Conservation (phyloP, 306 rosid genomes). For the Lathyrus oleraceus region DNA sequence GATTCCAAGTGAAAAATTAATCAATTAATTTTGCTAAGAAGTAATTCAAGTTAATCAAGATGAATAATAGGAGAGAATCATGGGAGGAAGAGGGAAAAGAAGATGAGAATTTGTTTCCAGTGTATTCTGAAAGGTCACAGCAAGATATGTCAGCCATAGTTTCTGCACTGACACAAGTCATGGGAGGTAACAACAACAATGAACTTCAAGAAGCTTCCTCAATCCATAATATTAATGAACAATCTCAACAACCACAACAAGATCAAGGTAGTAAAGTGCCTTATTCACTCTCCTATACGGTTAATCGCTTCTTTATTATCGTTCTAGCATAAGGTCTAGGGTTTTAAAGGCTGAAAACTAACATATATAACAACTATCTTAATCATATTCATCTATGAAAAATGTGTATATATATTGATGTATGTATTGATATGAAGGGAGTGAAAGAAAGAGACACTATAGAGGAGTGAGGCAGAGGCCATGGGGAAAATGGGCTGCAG, state of each 20-base stretch:
- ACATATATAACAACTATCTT: not conserved
- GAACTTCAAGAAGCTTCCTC: constrained; percentile 18
- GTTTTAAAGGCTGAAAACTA: not conserved
- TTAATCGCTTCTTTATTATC: not conserved
- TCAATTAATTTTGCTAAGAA: not conserved
- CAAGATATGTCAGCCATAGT: constrained; percentile 80
- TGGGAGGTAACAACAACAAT: constrained; percentile 44
- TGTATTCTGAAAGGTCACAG: constrained; percentile 69
- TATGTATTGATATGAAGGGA: constrained; percentile 37
- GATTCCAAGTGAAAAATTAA: not conserved
- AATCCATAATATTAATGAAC: constrained; percentile 16
- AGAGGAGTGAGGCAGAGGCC: constrained; percentile 96
- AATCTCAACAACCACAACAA: constrained; percentile 39
- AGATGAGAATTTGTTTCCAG: constrained; percentile 58
- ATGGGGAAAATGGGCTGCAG: constrained; percentile 95
- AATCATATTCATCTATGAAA: not conserved
- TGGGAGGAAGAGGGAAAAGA: constrained; percentile 54
- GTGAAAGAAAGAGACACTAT: constrained; percentile 58
- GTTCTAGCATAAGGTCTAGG: not conserved
- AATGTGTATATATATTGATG: not conserved
- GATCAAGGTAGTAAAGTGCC: constrained; percentile 54
- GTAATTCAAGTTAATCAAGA: not conserved
- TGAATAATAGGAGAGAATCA: not conserved
- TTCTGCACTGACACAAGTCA: constrained; percentile 72
- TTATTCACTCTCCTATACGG: not conserved